phyloP scores from a whole-genome alignment of 345 rosid species.

The Hevea brasiliensis region DNA sequence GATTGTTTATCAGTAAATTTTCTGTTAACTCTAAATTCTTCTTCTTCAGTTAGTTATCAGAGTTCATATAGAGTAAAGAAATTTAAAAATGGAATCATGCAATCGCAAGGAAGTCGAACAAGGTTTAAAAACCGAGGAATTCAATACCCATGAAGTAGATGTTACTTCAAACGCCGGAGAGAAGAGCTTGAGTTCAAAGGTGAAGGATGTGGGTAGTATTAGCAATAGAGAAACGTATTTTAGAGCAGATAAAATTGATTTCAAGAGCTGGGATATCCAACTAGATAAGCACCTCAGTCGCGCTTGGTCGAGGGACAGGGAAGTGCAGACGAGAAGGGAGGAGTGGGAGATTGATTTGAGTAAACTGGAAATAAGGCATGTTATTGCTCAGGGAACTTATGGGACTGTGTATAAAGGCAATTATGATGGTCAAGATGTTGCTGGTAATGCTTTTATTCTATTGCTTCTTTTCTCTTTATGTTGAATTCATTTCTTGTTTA shows the following conservation, averaged over 20 bases:
- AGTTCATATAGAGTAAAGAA: not conserved
- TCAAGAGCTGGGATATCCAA: slow-evolving; percentile 38
- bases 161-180: not conserved
- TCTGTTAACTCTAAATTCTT: not conserved
- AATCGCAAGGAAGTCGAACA: slow-evolving; percentile 19
- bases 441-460: slow-evolving; percentile 21
- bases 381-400: slow-evolving; percentile 35
- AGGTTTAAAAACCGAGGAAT: not conserved
- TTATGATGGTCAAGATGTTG: slow-evolving; percentile 39
- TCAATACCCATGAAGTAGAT: slow-evolving; percentile 4
- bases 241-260: slow-evolving; percentile 36
- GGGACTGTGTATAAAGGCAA: slow-evolving; percentile 36
- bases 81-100: slow-evolving; percentile 11
- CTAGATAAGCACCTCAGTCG: slow-evolving; percentile 33
- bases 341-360: slow-evolving; percentile 38
- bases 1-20: not conserved
- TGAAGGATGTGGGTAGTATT: slow-evolving; percentile 17
- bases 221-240: slow-evolving; percentile 25
- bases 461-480: too few species aligned
- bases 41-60: not conserved
- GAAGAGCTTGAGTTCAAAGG: slow-evolving; percentile 13
- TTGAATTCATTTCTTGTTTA: not conserved
- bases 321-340: slow-evolving; percentile 18
- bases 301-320: slow-evolving; percentile 37
- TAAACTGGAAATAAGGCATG: slow-evolving; percentile 29